A percentile compares a stretch with the other conserved stretches of the same genome.
phyloP scores from a whole-genome alignment of 345 rosid genomes.

The Euphorbia lathyris region DNA sequence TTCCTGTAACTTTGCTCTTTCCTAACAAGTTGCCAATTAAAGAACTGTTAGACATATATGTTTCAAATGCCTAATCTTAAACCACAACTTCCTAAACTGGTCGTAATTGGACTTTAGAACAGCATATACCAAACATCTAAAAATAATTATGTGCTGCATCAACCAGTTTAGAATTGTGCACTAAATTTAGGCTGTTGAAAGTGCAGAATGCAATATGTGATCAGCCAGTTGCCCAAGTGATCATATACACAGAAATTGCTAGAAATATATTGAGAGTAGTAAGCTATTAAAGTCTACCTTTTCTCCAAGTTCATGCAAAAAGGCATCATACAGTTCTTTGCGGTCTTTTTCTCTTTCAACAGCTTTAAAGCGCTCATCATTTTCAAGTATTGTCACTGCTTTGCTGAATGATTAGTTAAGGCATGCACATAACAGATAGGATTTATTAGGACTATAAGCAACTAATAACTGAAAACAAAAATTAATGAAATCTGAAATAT shows the following conservation, averaged over 20 bases:
- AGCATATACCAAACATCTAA: background rate
- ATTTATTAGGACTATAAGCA: conserved; percentile 12
- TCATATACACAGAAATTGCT: background rate
- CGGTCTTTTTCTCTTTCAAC: conserved; percentile 91
- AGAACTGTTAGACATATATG: conserved; percentile 14
- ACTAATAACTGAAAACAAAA: background rate
- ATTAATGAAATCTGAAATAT: conserved; percentile 18
- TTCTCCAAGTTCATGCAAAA: conserved; percentile 58
- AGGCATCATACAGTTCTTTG: conserved; percentile 71
- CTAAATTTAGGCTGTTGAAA: background rate
- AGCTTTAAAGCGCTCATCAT: conserved; percentile 82
- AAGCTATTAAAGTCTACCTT: conserved; percentile 46
- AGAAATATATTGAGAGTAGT: background rate
- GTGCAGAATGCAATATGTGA: background rate
- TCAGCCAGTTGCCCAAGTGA: background rate
- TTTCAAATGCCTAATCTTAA: conserved; percentile 1
- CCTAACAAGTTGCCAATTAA: conserved; percentile 47
- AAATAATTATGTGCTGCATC: background rate
- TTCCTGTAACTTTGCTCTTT: conserved; percentile 61
- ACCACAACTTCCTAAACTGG: background rate
- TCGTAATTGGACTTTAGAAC: background rate
- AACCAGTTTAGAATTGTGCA: background rate
- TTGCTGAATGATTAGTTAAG: conserved; percentile 57
- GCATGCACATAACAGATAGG: conserved; percentile 21
- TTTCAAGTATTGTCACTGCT: conserved; percentile 63